These are phyloP conservation scores for Microdochium trichocladiopsis DNA, from an alignment of 2,329 filamentous ascomycete genomes.

Conservation along the genomic window DNA sequence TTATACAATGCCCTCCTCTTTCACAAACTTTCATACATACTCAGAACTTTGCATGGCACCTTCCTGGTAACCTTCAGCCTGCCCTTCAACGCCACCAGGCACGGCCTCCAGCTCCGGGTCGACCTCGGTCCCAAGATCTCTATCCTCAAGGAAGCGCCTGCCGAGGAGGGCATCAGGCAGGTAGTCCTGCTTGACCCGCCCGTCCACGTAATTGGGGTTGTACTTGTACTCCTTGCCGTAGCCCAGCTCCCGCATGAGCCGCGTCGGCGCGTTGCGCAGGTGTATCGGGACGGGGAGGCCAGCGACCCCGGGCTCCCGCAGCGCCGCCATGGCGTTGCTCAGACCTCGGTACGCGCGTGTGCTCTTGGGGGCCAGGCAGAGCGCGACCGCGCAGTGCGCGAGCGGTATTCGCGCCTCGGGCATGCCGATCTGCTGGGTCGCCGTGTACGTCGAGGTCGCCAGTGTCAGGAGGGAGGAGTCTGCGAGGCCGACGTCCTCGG, in stretches of 20 bases:
- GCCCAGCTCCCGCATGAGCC: slow-evolving; percentile 86
- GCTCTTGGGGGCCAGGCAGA: slow-evolving; percentile 76
- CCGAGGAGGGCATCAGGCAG: slow-evolving; percentile 71
- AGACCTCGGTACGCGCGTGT: slow-evolving; percentile 79
- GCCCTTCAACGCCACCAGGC: too few species aligned
- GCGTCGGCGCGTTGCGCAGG: slow-evolving; percentile 84
- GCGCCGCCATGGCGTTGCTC: slow-evolving; percentile 69
- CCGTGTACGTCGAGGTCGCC: slow-evolving; percentile 79
- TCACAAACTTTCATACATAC: not conserved
- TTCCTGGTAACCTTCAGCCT: not conserved
- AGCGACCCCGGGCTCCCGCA: slow-evolving; percentile 78
- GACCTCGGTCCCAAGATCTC: slow-evolving; percentile 69
- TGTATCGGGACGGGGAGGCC: slow-evolving; percentile 79
- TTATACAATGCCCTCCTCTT: too few species aligned
- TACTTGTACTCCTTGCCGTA: slow-evolving; percentile 95
- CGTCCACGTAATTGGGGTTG: slow-evolving; percentile 81
- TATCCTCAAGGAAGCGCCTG: slow-evolving; percentile 69
- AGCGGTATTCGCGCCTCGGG: slow-evolving; percentile 91
- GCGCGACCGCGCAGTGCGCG: slow-evolving; percentile 77
- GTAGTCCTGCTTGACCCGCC: slow-evolving; percentile 80
- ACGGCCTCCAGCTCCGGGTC: slow-evolving; percentile 59
- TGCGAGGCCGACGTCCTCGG: slow-evolving; percentile 86
- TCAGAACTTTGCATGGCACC: not conserved
- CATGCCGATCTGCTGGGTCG: slow-evolving; percentile 88
- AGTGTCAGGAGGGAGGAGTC: slow-evolving; percentile 78